Evolutionary conservation across 495 filamentous ascomycete genomes (phyloP), one percentile per base, ranked within the genome.

Genomic region (Podospora tetraspora): DNA sequence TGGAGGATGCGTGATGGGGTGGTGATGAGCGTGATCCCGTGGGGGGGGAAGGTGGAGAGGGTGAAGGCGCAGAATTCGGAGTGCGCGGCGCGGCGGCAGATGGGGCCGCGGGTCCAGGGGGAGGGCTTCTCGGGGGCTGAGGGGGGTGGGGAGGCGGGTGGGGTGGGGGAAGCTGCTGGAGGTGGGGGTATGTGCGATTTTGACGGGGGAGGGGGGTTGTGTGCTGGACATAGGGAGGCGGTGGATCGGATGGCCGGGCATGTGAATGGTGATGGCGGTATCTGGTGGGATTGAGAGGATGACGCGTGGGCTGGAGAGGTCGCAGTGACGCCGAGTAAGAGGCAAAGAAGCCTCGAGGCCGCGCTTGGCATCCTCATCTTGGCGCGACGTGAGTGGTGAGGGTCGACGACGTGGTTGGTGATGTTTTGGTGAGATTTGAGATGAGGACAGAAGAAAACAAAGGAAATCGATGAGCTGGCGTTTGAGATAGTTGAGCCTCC

Each of bases 1-100:
- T 29, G 63, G 62, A 68, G 70, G 65, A 65, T 67, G 30, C 12
- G 64, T 7, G 23, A 63, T 37, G 66, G 52, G 3, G 76, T 77
- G 8, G 78, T 79, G 37, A 79, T 74, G n/a, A 79, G 61, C 1
- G 78, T 76, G 56, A 79, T 70, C 13, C 76, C 76, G 56, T 70
- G 73, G 7, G 32, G 12, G 61, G 72, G 70, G 68, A 79, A 77
- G 16, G 62, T 43, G 56, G 70, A 57, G 32, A 73, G 70, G 0
- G 74, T 74, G 59, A 72, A 78, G 34, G 74, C 69, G 68, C 75
- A 78, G 64, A 70, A 77, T 32, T 74, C 74, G 11, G 59, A 43
- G 22, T 32, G 63, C 52, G 66, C 64, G 7, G 59, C 69, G 43
- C 66, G 66, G 64, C 69, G 72, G 62, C 70, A 73, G 59, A 70